Percentiles rank a stretch among this genome's conserved stretches.
Evolutionary conservation across 306 rosid genomes (phyloP).

Genomic region (Sophora flavescens): DNA sequence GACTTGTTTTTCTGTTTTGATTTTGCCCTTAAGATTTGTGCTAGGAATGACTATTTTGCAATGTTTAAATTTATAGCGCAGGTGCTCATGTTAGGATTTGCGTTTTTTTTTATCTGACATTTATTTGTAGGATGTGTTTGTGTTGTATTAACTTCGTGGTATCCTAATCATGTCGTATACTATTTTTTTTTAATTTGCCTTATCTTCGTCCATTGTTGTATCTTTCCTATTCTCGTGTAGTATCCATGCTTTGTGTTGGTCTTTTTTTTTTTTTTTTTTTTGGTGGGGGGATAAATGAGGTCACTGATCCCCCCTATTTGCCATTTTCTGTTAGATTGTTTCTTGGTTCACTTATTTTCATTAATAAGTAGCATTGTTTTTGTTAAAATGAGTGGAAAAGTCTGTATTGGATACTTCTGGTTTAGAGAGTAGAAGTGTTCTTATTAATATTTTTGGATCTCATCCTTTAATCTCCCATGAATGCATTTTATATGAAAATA

Average conservation of each 20-base stretch:
- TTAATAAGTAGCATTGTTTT: slow-evolving; percentile 1
- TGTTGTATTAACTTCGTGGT: neutral
- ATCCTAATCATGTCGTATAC: too few species aligned
- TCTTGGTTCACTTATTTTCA: neutral
- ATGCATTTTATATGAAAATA: neutral
- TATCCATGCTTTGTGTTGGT: too few species aligned
- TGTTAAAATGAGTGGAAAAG: neutral
- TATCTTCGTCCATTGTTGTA: neutral
- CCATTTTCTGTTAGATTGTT: neutral
- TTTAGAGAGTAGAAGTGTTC: neutral
- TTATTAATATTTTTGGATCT: neutral
- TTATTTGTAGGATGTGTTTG: neutral
- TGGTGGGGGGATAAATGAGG: too few species aligned
- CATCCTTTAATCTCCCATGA: neutral
- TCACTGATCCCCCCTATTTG: neutral
- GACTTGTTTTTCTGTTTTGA: neutral
- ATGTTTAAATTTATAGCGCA: neutral
- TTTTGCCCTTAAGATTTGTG: neutral
- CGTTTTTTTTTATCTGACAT: too few species aligned
- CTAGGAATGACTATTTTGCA: neutral
- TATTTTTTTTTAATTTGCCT: neutral
- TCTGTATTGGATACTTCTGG: neutral
- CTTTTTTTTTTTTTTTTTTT: too few species aligned
- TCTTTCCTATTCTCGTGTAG: neutral
- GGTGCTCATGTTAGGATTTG: neutral